A percentile compares a stretch with the other conserved stretches of the same genome.
Evolutionary conservation across 192 early-diverging fungal species (phyloP).

Genomic region (Chytriomyces sp.): DNA sequence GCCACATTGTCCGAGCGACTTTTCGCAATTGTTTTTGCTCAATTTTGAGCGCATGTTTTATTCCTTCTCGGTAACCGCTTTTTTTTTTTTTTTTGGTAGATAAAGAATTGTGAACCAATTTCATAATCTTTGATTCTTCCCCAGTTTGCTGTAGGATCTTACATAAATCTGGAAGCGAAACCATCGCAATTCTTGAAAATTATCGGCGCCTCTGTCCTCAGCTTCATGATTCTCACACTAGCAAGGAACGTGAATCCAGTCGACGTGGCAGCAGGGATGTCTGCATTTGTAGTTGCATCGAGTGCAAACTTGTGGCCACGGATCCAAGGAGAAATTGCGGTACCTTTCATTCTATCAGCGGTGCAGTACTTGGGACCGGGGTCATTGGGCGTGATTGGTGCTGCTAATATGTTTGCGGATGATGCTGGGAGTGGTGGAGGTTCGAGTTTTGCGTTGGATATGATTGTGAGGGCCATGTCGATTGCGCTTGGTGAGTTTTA

Average conservation of each 20-base stretch:
- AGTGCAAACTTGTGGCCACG: conserved; percentile 25
- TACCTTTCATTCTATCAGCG: conserved; percentile 22
- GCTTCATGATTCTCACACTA: conserved; percentile 17
- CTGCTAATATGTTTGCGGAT: conserved; percentile 10
- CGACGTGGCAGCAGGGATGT: conserved; percentile 26
- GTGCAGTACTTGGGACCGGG: conserved; percentile 29
- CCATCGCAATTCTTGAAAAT: conserved; percentile 9
- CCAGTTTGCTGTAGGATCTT: neutral
- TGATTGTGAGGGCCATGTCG: conserved; percentile 27
- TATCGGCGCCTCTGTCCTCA: neutral
- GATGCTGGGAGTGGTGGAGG: conserved; percentile 1
- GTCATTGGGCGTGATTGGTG: conserved; percentile 6
- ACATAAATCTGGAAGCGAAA: conserved; percentile 4
- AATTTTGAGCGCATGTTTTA: neutral
- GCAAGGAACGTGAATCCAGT: neutral
- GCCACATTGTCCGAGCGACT: conserved; percentile 12
- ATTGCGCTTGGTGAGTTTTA: neutral
- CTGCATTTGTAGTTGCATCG: conserved; percentile 21
- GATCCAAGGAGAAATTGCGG: conserved; percentile 28
- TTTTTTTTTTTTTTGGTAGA: neutral
- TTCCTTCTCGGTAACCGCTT: neutral
- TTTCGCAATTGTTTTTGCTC: neutral
- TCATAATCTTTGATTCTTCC: neutral
- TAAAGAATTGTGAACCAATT: no score
- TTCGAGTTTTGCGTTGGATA: conserved; percentile 26